phyloP scores from a whole-genome alignment of 495 filamentous ascomycete species.

The Penicillium diatomitis region DNA sequence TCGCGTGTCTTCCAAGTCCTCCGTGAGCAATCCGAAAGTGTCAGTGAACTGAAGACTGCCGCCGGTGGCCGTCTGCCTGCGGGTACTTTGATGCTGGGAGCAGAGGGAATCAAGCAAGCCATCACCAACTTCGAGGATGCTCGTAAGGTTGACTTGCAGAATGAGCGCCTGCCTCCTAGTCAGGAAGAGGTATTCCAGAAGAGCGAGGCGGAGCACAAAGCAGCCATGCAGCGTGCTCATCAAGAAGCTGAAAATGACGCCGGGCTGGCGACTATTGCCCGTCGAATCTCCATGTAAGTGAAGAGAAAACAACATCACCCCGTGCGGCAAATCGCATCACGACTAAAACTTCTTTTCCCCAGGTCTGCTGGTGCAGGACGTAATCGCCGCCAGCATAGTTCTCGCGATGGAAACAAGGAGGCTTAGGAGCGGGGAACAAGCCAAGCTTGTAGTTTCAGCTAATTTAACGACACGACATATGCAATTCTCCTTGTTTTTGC shows the following conservation, averaged over 20 bases:
- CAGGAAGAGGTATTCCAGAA: slow-evolving; percentile 83
- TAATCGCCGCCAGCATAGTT: slow-evolving; percentile 27
- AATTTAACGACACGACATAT: slow-evolving; percentile 24
- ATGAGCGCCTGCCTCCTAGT: slow-evolving; percentile 84
- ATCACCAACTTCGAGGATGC: slow-evolving; percentile 96
- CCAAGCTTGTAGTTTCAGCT: slow-evolving; percentile 7
- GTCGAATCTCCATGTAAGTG: slow-evolving; percentile 93
- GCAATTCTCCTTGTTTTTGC: slow-evolving; percentile 14
- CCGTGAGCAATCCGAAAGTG: slow-evolving; percentile 91
- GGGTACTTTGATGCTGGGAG: slow-evolving; percentile 94
- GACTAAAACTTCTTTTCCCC: slow-evolving; percentile 3
- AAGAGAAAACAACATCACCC: background rate
- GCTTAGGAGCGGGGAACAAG: slow-evolving; percentile 10
- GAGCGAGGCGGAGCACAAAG: slow-evolving; percentile 65
- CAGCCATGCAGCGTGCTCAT: slow-evolving; percentile 75
- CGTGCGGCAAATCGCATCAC: background rate
- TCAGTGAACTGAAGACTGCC: slow-evolving; percentile 95
- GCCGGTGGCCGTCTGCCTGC: slow-evolving; percentile 87
- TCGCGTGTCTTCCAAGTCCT: slow-evolving; percentile 98
- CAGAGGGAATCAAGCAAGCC: slow-evolving; percentile 98
- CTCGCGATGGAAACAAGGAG: slow-evolving; percentile 14
- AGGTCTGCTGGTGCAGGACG: slow-evolving; percentile 35
- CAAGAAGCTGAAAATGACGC: slow-evolving; percentile 87
- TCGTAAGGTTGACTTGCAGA: slow-evolving; percentile 94
- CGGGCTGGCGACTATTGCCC: slow-evolving; percentile 71